A percentile compares a stretch with the other conserved stretches of the same genome.
Evolutionary conservation across 257 asterid genomes (phyloP).

Genomic region (Rubia yunnanensis): DNA sequence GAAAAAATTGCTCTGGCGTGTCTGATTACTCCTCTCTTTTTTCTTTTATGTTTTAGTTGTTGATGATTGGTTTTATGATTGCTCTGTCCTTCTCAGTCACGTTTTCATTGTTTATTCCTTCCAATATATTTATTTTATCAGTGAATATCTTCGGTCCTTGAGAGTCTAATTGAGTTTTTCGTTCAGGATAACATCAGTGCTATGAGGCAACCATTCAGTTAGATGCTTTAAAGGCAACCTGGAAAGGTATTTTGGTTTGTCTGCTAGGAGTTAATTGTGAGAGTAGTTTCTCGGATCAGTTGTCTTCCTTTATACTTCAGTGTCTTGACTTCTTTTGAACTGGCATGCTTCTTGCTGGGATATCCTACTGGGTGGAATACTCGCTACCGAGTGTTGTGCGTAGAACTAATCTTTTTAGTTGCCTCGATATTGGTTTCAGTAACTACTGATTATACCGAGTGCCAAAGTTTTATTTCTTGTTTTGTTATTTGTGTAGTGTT

Average conservation of each 20-base stretch:
- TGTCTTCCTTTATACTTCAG: background rate
- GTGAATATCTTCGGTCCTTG: conserved; percentile 38
- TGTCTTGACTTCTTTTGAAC: background rate
- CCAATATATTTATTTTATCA: conserved; percentile 8
- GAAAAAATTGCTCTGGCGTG: background rate
- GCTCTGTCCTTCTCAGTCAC: conserved; percentile 6
- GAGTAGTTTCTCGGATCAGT: conserved; percentile 18
- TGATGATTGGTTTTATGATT: conserved; percentile 9
- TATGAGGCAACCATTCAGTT: conserved; percentile 88
- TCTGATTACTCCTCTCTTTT: background rate
- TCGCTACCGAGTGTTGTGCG: background rate
- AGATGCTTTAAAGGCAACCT: conserved; percentile 78
- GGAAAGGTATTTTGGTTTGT: conserved; percentile 98
- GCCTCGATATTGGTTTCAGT: background rate
- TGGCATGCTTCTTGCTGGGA: background rate
- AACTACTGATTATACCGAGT: background rate
- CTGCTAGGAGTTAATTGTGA: conserved; percentile 60
- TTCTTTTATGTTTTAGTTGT: conserved; percentile 3
- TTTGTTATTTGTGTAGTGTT: conserved; percentile 1
- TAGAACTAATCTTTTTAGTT: background rate
- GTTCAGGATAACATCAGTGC: conserved; percentile 84
- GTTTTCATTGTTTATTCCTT: background rate
- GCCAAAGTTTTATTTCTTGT: background rate
- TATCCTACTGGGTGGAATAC: background rate
- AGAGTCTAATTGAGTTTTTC: conserved; percentile 78